phyloP scores from a whole-genome alignment of 805 yeast genomes.

The Pichia heedii region DNA sequence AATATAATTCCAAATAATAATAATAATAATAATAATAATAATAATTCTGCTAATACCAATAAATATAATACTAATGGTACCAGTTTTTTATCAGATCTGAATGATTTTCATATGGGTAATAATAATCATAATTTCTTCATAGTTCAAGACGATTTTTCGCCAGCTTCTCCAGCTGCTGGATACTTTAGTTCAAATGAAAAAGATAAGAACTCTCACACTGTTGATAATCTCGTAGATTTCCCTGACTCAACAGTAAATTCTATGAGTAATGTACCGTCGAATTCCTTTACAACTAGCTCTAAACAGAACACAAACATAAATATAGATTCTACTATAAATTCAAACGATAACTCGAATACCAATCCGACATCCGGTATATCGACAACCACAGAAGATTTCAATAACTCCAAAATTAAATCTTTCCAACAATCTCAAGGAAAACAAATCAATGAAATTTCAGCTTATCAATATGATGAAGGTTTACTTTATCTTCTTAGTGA shows the following conservation, averaged over 20 bases:
- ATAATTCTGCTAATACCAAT: neutral
- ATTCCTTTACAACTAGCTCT: neutral
- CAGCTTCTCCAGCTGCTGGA: slow-evolving; percentile 13
- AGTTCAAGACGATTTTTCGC: slow-evolving; percentile 22
- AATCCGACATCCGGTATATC: neutral
- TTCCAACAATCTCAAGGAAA: slow-evolving; percentile 13
- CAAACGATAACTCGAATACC: neutral
- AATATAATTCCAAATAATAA: neutral
- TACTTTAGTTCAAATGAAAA: slow-evolving; percentile 1
- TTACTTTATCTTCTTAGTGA: slow-evolving; percentile 11
- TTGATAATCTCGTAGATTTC: too few species aligned
- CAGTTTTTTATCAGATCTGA: slow-evolving; percentile 16
- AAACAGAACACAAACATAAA: neutral
- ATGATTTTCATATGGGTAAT: slow-evolving; percentile 19
- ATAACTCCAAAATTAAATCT: slow-evolving; percentile 3
- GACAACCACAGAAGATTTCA: too few species aligned
- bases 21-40: neutral
- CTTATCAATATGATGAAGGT: slow-evolving; percentile 3
- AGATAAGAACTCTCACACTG: neutral
- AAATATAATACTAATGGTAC: neutral
- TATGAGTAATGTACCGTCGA: too few species aligned
- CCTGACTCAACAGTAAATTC: too few species aligned
- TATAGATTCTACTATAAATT: too few species aligned
- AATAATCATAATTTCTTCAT: slow-evolving; percentile 23
- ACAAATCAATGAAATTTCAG: slow-evolving; percentile 2